These are phyloP conservation scores for Coleophoma eucalyptorum DNA, from an alignment of 2,329 filamentous ascomycete genomes.

Conservation along the genomic window DNA sequence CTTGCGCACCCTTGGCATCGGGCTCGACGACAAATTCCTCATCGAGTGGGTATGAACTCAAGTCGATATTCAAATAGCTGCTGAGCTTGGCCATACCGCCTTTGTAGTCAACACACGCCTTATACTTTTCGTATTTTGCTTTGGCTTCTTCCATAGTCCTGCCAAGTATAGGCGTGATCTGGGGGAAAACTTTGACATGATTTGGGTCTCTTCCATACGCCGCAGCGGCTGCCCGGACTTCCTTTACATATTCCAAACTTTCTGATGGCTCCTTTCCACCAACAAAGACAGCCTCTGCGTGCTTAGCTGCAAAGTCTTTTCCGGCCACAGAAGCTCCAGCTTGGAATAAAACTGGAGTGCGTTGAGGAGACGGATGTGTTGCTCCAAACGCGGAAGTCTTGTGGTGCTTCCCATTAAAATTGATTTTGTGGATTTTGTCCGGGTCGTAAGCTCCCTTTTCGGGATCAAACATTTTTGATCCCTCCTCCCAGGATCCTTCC, in stretches of 20 bases:
- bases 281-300: constrained; percentile 68
- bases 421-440: constrained; percentile 54
- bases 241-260: constrained; percentile 55
- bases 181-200: too few relatives aligned
- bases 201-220: too few relatives aligned
- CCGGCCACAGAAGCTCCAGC: constrained; percentile 63
- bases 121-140: too few relatives aligned
- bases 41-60: too few relatives aligned
- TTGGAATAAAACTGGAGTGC: constrained; percentile 64
- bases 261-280: constrained; percentile 58
- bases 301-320: constrained; percentile 57
- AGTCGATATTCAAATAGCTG: background rate
- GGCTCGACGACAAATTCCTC: too few relatives aligned
- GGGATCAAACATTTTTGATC: constrained; percentile 57
- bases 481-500: constrained; percentile 64
- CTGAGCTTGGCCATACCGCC: background rate
- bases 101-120: background rate
- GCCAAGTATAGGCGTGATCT: too few relatives aligned
- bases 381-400: constrained; percentile 59
- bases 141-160: too few relatives aligned
- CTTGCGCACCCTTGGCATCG: too few relatives aligned
- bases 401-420: constrained; percentile 60
- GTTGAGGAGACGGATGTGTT: constrained; percentile 59
- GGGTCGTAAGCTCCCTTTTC: constrained; percentile 55
- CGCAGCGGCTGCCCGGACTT: constrained; percentile 52